Conservation (phyloP, 345 rosid species). For the Erysimum cheiranthoides region DNA sequence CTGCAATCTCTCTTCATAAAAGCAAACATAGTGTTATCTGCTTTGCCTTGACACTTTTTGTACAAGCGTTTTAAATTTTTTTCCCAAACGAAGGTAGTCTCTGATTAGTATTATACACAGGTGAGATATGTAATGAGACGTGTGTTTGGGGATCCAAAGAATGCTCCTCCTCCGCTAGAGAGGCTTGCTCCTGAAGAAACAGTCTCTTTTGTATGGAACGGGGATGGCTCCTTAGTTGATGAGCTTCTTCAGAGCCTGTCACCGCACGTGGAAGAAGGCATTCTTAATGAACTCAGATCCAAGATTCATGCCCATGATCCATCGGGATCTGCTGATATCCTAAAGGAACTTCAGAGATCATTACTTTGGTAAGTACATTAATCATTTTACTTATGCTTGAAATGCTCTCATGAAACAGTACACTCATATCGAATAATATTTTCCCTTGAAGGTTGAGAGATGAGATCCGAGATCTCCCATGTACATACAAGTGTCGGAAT, state of each 20-base stretch:
- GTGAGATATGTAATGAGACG: conserved; percentile 97
- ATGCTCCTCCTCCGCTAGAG: conserved; percentile 95
- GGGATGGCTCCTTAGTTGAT: conserved; percentile 85
- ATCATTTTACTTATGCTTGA: conserved; percentile 17
- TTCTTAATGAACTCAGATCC: conserved; percentile 70
- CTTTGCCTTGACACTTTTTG: conserved; percentile 20
- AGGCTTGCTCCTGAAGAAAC: conserved; percentile 78
- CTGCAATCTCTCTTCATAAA: conserved; percentile 27
- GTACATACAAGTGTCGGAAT: conserved; percentile 90
- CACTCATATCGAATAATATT: conserved; percentile 18
- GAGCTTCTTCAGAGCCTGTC: conserved; percentile 88
- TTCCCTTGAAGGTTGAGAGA: conserved; percentile 83
- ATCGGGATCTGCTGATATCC: conserved; percentile 65
- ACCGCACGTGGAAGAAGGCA: conserved; percentile 68
- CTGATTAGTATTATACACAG: conserved; percentile 50
- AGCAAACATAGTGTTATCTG: conserved; percentile 19
- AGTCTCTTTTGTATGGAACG: conserved; percentile 82
- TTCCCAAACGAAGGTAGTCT: conserved; percentile 18
- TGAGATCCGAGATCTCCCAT: conserved; percentile 84
- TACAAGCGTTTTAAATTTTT: conserved; percentile 2
- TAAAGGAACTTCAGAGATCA: conserved; percentile 78
- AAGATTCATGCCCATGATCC: conserved; percentile 79
- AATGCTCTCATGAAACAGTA: conserved; percentile 15
- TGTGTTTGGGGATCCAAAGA: conserved; percentile 86
- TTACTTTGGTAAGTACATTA: conserved; percentile 78